Evolutionary conservation across 257 asterid genomes (phyloP).

Genomic region (Linaria vulgaris): DNA sequence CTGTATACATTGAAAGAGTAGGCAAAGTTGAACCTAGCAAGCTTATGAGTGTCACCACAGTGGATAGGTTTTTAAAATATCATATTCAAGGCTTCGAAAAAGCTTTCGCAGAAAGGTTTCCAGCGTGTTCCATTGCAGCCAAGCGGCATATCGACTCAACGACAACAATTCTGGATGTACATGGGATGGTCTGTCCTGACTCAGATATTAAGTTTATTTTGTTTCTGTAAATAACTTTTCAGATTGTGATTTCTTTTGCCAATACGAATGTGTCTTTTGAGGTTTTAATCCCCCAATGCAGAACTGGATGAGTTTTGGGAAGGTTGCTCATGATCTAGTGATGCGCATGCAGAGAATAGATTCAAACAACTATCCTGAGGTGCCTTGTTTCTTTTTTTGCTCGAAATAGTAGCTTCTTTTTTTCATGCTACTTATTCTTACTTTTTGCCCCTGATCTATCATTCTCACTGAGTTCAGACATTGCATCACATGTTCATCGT

Average conservation of each 20-base stretch:
- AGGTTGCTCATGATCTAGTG: conserved; percentile 81
- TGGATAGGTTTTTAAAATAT: conserved; percentile 85
- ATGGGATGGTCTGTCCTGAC: conserved; percentile 77
- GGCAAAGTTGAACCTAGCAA: conserved; percentile 84
- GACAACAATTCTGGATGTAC: conserved; percentile 83
- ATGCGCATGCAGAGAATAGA: conserved; percentile 93
- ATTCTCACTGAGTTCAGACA: conserved; percentile 57
- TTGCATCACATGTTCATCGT: conserved; percentile 91
- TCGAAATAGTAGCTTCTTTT: conserved; percentile 15
- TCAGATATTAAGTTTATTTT: conserved; percentile 19
- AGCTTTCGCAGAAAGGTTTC: conserved; percentile 73
- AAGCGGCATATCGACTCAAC: conserved; percentile 87
- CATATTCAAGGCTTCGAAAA: conserved; percentile 93
- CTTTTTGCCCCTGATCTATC: conserved; percentile 25
- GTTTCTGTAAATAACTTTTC: conserved; percentile 18
- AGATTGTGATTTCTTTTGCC: conserved; percentile 5
- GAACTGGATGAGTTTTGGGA: conserved; percentile 97
- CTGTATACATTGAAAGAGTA: conserved; percentile 90
- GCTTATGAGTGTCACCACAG: conserved; percentile 82
- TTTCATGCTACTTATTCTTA: conserved; percentile 11
- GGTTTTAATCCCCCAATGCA: conserved; percentile 38
- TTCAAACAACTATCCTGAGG: conserved; percentile 98
- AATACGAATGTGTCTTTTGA: not conserved
- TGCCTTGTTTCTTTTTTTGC: conserved; percentile 36
- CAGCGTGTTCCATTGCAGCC: conserved; percentile 91